Evolutionary conservation across 805 yeast species (phyloP).

Genomic region (Metschnikowia lachancei): DNA sequence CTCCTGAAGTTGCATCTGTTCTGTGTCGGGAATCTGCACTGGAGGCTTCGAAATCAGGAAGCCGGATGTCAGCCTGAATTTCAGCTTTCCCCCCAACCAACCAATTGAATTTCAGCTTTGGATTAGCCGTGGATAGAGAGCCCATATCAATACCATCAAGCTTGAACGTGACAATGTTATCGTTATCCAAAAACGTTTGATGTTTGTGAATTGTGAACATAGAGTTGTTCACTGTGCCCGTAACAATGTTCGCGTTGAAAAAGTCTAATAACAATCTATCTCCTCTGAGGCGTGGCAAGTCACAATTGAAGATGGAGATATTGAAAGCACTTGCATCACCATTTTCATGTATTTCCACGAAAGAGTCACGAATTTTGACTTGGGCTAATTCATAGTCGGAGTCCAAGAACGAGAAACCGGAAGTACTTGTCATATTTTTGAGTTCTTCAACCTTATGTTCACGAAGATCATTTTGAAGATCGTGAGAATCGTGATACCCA

Average conservation of each 20-base stretch:
- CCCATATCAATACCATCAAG: conserved; percentile 43
- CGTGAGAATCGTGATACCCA: conserved; percentile 29
- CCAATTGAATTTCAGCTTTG: conserved; percentile 62
- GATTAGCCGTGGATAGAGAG: conserved; percentile 26
- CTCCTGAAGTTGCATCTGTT: conserved; percentile 22
- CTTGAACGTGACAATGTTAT: conserved; percentile 35
- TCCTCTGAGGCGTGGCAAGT: conserved; percentile 57
- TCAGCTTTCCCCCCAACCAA: conserved; percentile 63
- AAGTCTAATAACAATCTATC: conserved; percentile 61
- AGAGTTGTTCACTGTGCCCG: conserved; percentile 73
- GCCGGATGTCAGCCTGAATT: conserved; percentile 66
- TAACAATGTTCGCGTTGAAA: conserved; percentile 64
- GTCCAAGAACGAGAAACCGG: conserved; percentile 23
- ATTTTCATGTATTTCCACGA: conserved; percentile 37
- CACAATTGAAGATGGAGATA: conserved; percentile 62
- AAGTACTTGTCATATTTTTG: background rate
- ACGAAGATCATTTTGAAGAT: conserved; percentile 32
- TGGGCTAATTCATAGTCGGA: conserved; percentile 33
- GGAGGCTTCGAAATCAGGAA: conserved; percentile 47
- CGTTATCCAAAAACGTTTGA: conserved; percentile 45
- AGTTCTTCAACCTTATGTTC: conserved; percentile 24
- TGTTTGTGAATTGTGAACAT: conserved; percentile 75
- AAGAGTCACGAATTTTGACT: conserved; percentile 53
- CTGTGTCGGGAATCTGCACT: conserved; percentile 20
- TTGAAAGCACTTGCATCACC: conserved; percentile 26